Evolutionary conservation across 208 protist genomes (phyloP).

Genomic region (Angomonas ambiguus): DNA sequence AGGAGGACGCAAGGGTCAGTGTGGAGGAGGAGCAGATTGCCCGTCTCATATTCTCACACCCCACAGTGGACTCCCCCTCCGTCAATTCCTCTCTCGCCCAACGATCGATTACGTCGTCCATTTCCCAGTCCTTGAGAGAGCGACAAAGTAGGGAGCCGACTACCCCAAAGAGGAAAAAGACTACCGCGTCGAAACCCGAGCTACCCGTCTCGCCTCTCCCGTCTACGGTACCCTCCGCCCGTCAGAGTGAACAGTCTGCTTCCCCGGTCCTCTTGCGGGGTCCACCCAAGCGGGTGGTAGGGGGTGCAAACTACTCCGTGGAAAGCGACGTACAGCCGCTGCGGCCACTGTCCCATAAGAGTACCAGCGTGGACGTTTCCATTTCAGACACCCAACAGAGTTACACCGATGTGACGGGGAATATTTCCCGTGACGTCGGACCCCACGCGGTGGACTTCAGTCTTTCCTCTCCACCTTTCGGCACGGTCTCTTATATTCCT

Average conservation of each 20-base stretch:
- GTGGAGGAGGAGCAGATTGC: conserved; percentile 24
- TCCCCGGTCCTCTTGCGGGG: not conserved
- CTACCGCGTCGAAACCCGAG: not conserved
- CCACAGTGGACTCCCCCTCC: not conserved
- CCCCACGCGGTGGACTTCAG: too few relatives aligned
- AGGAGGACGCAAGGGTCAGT: conserved; percentile 40
- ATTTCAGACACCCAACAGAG: too few relatives aligned
- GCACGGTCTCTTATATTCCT: conserved; percentile 5
- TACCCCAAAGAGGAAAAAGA: not conserved
- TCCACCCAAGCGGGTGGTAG: not conserved
- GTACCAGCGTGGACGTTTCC: not conserved
- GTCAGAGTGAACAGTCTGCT: not conserved
- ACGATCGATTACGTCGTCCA: not conserved
- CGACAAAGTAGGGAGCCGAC: too few relatives aligned
- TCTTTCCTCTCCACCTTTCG: not conserved
- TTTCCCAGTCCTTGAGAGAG: not conserved
- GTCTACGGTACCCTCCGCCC: not conserved
- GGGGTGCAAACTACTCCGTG: not conserved
- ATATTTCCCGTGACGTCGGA: not conserved
- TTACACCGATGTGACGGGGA: not conserved
- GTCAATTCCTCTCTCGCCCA: not conserved
- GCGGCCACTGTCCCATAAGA: not conserved
- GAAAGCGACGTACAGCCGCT: not conserved
- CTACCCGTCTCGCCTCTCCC: not conserved
- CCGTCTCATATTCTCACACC: not conserved